phyloP scores from a whole-genome alignment of 2,329 filamentous ascomycete species.

The Talaromyces pinophilus region DNA sequence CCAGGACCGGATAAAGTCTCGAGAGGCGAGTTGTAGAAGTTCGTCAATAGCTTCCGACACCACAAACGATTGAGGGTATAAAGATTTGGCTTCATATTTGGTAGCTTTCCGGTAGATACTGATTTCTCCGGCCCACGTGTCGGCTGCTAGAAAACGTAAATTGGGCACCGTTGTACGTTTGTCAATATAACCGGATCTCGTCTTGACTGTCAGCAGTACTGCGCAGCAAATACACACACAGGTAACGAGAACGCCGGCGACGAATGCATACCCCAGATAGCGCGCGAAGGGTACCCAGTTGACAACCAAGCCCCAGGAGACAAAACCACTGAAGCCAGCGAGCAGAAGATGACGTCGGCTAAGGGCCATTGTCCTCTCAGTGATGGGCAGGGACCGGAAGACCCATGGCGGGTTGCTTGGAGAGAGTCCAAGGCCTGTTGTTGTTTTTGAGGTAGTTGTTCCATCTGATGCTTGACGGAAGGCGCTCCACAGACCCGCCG shows the following conservation, averaged over 20 bases:
- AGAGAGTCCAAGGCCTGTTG: slow-evolving; percentile 12
- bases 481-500: slow-evolving; percentile 2
- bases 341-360: slow-evolving; percentile 47
- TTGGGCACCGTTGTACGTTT: slow-evolving; percentile 47
- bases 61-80: slow-evolving; percentile 74
- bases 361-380: slow-evolving; percentile 50
- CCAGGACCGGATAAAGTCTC: slow-evolving; percentile 87
- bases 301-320: slow-evolving; percentile 84
- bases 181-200: slow-evolving; percentile 37
- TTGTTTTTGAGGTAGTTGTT: not conserved
- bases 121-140: slow-evolving; percentile 70
- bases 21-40: slow-evolving; percentile 71
- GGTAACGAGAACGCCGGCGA: slow-evolving; percentile 63
- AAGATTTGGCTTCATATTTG: slow-evolving; percentile 65
- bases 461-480: not conserved
- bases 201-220: slow-evolving; percentile 58
- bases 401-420: slow-evolving; percentile 36
- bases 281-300: slow-evolving; percentile 81
- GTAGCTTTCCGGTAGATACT: slow-evolving; percentile 65
- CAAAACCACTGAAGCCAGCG: slow-evolving; percentile 53
- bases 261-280: slow-evolving; percentile 82
- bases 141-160: slow-evolving; percentile 62
- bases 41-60: slow-evolving; percentile 80
- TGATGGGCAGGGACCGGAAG: slow-evolving; percentile 46
- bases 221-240: slow-evolving; percentile 59